phyloP scores from a whole-genome alignment of 1,139 yeast genomes.

The Yamadazyma oceani region DNA sequence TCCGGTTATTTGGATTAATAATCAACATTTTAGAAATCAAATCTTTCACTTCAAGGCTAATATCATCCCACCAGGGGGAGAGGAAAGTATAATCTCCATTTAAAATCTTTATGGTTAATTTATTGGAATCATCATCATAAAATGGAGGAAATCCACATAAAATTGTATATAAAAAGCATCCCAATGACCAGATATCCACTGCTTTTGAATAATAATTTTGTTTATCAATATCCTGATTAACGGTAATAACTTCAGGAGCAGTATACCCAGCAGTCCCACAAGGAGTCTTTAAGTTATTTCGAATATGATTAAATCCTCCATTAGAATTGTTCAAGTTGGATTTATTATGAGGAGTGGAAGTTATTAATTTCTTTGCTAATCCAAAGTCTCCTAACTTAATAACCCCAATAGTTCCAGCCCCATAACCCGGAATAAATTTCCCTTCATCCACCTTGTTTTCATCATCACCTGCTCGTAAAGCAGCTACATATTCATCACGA shows the following conservation, averaged over 20 bases:
- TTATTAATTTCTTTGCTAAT: slow-evolving; percentile 69
- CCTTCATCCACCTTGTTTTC: slow-evolving; percentile 84
- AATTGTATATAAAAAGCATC: slow-evolving; percentile 86
- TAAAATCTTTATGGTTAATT: slow-evolving; percentile 80
- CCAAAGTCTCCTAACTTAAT: slow-evolving; percentile 94
- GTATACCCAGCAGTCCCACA: slow-evolving; percentile 70
- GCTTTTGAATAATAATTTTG: slow-evolving; percentile 80
- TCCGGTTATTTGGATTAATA: slow-evolving; percentile 64
- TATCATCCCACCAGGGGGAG: slow-evolving; percentile 98
- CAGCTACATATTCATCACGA: slow-evolving; percentile 37
- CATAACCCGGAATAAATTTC: slow-evolving; percentile 66
- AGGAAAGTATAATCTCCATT: slow-evolving; percentile 80
- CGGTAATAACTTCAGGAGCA: slow-evolving; percentile 86
- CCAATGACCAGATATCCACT: slow-evolving; percentile 96
- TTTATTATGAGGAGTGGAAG: slow-evolving; percentile 24
- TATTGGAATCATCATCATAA: slow-evolving; percentile 82
- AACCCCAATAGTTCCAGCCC: slow-evolving; percentile 87
- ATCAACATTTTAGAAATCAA: slow-evolving; percentile 55
- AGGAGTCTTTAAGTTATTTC: slow-evolving; percentile 55
- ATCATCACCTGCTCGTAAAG: slow-evolving; percentile 73
- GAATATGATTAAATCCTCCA: too few species aligned
- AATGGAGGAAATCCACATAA: slow-evolving; percentile 97
- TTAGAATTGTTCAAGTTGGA: too few species aligned
- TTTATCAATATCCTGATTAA: slow-evolving; percentile 35
- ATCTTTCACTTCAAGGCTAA: slow-evolving; percentile 73